A percentile compares a stretch with the other conserved stretches of the same genome.
Evolutionary conservation across 2,329 filamentous ascomycete genomes (phyloP).

Genomic region (Xylariaceae sp.): DNA sequence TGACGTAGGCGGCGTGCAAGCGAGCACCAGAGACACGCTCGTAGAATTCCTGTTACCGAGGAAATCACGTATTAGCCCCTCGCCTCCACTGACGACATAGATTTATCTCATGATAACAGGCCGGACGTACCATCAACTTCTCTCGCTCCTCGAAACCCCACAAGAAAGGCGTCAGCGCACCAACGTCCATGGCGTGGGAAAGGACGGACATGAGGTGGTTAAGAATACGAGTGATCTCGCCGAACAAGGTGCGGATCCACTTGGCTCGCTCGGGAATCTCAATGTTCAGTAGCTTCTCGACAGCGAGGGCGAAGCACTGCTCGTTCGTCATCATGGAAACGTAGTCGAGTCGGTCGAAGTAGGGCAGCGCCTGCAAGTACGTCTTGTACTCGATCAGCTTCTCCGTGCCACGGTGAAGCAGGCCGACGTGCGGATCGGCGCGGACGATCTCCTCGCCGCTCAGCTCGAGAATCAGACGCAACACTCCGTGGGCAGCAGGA

Average conservation of each 20-base stretch:
- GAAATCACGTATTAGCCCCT: conserved; percentile 1
- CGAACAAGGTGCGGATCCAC: conserved; percentile 94
- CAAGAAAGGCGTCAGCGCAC: conserved; percentile 93
- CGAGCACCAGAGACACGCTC: conserved; percentile 97
- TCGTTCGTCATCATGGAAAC: conserved; percentile 99
- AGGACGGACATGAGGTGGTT: conserved; percentile 98
- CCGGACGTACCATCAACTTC: conserved; percentile 84
- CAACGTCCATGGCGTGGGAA: conserved; percentile 98
- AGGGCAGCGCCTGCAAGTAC: conserved; percentile 94
- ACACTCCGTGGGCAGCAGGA: conserved; percentile 94
- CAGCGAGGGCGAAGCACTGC: conserved; percentile 90
- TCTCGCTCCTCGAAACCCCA: conserved; percentile 99
- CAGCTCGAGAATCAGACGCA: conserved; percentile 94
- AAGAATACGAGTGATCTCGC: conserved; percentile 84
- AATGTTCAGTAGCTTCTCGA: conserved; percentile 96
- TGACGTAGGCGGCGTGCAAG: conserved; percentile 93
- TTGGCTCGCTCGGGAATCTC: conserved; percentile 94
- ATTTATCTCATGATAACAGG: background rate
- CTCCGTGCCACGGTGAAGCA: conserved; percentile 95
- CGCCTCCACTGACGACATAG: background rate
- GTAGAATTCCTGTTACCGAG: conserved; percentile 78
- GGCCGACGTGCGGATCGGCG: conserved; percentile 91
- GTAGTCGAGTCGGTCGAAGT: conserved; percentile 98
- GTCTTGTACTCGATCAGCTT: conserved; percentile 99
- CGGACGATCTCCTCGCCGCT: conserved; percentile 97